Base-by-base conservation (phyloP, 352 stramenopile species). In the Bremia lactucae region DNA sequence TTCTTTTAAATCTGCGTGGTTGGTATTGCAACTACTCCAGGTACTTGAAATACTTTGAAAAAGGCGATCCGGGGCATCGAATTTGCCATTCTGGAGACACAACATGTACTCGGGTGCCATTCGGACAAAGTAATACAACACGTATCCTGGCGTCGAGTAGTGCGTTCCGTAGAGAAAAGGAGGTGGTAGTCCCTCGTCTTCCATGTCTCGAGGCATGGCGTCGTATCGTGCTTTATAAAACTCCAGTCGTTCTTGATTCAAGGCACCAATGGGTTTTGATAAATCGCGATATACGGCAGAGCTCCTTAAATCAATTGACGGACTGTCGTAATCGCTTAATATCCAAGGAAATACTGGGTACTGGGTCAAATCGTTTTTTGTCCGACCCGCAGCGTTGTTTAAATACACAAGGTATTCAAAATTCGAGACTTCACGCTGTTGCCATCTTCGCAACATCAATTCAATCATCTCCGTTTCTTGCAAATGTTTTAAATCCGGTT, bases 321-420 rank as follows among this genome's bases (percentile, higher is more conserved):
- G 14, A 28, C 64, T 87, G 14, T 62, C 46, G 57, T 98, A 98
- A 58, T 97, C 83, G 19, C 46, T 63, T 21, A 98, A 38, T 6
- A 98, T 72, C 95, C 95, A 98, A 18, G 95, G 95, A 65, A 98
- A 97, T n/a, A 98, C 90, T 0, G 94, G 94, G 62, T 98, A 98
- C 48, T 98, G 92, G 11, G 78, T 95, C 11, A 96, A 48, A 38
- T 96, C 87, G 38, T 96, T 95, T 42, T 80, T 72, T 20, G 76
- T 91, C 25, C 87, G 68, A 0, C 83, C 85, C 0, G 83, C 78
- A 24, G 81, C 59, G 35, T 88, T 91, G 63, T 96, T 96, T 18
- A 96, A 54, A 41, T 87, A 89, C 31, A 79, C 46, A 4, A 96
- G 51, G 46, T 96, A 96, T 26, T 94, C 80, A 36, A 93, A 98